Evolutionary conservation across 225 moss, liverwort and hornwort genomes (phyloP), one percentile per base, ranked within the genome.

Genomic region (Pseudisothecium myosuroides): DNA sequence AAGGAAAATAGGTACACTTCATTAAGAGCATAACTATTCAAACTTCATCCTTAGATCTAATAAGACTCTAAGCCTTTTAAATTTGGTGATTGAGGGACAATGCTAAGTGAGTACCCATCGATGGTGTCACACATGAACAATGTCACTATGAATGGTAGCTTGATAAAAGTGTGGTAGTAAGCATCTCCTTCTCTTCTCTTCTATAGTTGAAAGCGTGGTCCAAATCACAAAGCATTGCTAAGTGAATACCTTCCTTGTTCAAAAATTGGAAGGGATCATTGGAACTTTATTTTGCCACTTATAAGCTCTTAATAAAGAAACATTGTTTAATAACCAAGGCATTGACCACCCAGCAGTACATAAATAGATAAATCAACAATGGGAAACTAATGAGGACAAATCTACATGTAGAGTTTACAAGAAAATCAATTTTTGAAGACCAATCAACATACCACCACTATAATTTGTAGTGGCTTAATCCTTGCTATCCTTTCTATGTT

Each of bases 51-150:
- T 24, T 64, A 82, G 6, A 75, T 76, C 47, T 47, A 69, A 4
- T 56, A 28, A 54, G 28, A 73, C 73, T 5, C 16, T 15, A 36
- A 39, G 20, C 28, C 67, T 65, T 39, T 69, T 7, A 37, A 69
- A 22, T 52, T 36, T 39, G 43, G 26, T 55, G 61, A 83, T 31
- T 29, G 10, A 66, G 37, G 47, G 66, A 73, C 3, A 1, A 39
- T 52, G 84, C 28, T 34, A 22, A 85, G 36, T 32, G 65, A 66
- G 47, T 90, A 90, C 90, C 93, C 93, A 93, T 93, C 2, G 91
- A 83, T 84, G 74, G 68, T 88, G 80, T 91, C 76, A 88, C 76
- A 83, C 58, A 81, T 90, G 74, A 91, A 91, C 47, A 47, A 52
- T 83, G 19, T 68, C 22, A 80, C 78, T 37, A 86, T 55, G 14